Evolutionary conservation across 1,284 basidiomycete species (phyloP).

Genomic region (Flammula alnicola): DNA sequence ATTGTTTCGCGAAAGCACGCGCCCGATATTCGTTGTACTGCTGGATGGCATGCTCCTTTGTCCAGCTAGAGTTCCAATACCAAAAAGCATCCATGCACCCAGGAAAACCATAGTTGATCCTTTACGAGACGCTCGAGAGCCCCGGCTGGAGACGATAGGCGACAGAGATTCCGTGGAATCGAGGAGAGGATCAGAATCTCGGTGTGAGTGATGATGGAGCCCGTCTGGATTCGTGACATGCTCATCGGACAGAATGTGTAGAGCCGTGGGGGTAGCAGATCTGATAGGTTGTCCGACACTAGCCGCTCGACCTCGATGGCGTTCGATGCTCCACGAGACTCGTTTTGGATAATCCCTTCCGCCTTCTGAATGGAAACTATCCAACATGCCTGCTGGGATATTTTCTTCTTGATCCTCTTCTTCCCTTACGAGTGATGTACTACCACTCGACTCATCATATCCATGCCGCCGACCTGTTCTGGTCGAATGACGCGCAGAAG

Average conservation of each 20-base stretch:
- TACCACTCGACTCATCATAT: conserved; percentile 23
- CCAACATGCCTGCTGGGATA: conserved; percentile 57
- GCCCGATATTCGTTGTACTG: conserved; percentile 34
- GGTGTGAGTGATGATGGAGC: conserved; percentile 2
- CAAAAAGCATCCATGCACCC: conserved; percentile 70
- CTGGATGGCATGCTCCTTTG: conserved; percentile 30
- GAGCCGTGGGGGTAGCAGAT: conserved; percentile 33
- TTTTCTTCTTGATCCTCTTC: conserved; percentile 58
- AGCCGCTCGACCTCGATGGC: conserved; percentile 44
- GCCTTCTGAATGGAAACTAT: conserved; percentile 75
- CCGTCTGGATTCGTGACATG: conserved; percentile 6
- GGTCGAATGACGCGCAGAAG: conserved; percentile 14
- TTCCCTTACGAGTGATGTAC: conserved; percentile 29
- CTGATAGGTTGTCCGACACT: conserved; percentile 43
- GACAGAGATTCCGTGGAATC: conserved; percentile 17
- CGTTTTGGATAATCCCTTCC: conserved; percentile 53
- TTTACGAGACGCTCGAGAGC: conserved; percentile 64
- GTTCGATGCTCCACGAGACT: conserved; percentile 72
- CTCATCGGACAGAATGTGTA: conserved; percentile 31
- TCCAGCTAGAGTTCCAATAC: conserved; percentile 55
- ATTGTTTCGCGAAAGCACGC: conserved; percentile 34
- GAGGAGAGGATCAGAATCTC: conserved; percentile 2
- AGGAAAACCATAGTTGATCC: conserved; percentile 77
- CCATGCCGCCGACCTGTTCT: conserved; percentile 27
- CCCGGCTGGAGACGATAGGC: conserved; percentile 30